Conservation (phyloP, 345 rosid species). For the Sisymbrium altissimum region DNA sequence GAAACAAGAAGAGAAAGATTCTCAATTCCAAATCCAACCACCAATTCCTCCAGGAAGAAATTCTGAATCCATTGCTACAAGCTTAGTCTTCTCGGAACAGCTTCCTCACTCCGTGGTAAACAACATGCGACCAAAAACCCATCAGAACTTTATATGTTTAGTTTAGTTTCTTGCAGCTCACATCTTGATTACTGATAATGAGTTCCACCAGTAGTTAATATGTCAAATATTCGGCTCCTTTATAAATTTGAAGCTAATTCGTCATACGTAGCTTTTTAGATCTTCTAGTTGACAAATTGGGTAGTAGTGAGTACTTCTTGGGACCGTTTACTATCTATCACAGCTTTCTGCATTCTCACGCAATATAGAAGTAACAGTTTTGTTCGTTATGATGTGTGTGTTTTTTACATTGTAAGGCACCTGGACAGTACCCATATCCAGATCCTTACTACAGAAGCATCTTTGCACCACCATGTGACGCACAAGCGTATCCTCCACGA, state of each 20-base stretch:
- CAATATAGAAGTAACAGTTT: neutral
- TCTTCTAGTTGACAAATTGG: neutral
- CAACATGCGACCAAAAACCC: neutral
- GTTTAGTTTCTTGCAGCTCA: neutral
- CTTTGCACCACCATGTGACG: constrained; percentile 51
- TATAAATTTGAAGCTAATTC: neutral
- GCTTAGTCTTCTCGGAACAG: constrained; percentile 42
- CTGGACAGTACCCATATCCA: constrained; percentile 74
- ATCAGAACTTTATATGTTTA: constrained; percentile 10
- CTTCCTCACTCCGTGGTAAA: constrained; percentile 52
- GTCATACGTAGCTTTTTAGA: neutral
- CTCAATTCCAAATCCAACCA: constrained; percentile 45
- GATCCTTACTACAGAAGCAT: constrained; percentile 95
- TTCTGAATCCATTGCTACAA: constrained; percentile 44
- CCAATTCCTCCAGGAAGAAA: constrained; percentile 44
- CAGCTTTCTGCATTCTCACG: neutral
- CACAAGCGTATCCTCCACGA: constrained; percentile 61
- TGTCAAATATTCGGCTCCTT: neutral
- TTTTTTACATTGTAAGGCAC: constrained; percentile 48
- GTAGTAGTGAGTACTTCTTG: neutral
- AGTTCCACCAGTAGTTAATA: neutral
- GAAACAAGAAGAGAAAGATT: constrained; percentile 56
- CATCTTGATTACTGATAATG: neutral
- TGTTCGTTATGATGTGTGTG: constrained; percentile 14
- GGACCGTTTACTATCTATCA: neutral